Evolutionary conservation across 1,284 basidiomycete species (phyloP).

Genomic region (Pholiota adiposa): DNA sequence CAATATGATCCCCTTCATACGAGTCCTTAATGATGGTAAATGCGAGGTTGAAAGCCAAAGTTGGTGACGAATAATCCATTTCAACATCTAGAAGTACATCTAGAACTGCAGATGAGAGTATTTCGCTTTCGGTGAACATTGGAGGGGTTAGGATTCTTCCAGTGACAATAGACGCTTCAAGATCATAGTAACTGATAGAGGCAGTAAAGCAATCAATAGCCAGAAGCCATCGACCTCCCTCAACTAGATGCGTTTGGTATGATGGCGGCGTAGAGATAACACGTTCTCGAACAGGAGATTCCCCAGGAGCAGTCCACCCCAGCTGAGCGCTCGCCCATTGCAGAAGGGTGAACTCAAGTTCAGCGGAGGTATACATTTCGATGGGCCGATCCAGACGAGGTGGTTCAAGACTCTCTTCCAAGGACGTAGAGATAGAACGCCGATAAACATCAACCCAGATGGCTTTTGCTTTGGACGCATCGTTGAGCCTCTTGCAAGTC

Average conservation of each 20-base stretch:
- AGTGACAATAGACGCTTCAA: neutral
- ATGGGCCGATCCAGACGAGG: constrained; percentile 6
- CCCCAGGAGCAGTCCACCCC: neutral
- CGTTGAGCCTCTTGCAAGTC: too few relatives aligned
- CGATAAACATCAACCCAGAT: too few relatives aligned
- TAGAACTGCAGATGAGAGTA: neutral
- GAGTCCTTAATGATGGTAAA: neutral
- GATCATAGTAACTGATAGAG: neutral
- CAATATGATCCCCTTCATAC: neutral
- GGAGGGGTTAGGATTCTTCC: neutral
- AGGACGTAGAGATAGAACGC: too few relatives aligned
- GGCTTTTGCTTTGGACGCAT: too few relatives aligned
- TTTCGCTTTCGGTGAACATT: neutral
- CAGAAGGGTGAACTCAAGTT: constrained; percentile 9
- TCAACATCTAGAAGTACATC: neutral
- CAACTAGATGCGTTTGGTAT: neutral
- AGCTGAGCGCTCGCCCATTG: neutral
- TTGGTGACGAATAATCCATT: neutral
- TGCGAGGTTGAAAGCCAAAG: neutral
- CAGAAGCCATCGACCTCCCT: neutral
- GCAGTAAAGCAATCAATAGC: neutral
- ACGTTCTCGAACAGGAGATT: neutral
- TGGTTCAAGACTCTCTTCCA: too few relatives aligned
- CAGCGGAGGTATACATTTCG: constrained; percentile 3
- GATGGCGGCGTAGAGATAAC: neutral